phyloP scores from a whole-genome alignment of 164 flowering plant species.

The Dillenia turbinata region DNA sequence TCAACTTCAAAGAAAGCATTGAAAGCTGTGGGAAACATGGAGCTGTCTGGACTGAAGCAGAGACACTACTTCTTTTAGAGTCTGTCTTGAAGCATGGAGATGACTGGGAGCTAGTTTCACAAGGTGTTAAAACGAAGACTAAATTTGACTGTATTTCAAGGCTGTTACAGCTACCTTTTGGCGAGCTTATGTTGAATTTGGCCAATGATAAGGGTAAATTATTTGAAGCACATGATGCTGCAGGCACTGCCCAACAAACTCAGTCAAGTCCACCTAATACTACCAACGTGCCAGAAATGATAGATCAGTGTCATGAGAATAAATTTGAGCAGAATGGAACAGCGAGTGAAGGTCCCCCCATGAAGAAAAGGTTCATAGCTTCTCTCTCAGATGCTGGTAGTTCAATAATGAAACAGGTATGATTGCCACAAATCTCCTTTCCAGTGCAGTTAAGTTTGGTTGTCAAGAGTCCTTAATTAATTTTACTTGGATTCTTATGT shows the following conservation, averaged over 20 bases:
- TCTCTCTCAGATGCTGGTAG: conserved; percentile 40
- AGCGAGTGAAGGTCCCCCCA: conserved; percentile 37
- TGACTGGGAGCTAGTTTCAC: conserved; percentile 84
- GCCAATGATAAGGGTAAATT: conserved; percentile 22
- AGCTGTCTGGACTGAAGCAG: conserved; percentile 75
- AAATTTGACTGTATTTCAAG: conserved; percentile 77
- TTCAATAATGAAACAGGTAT: conserved; percentile 84
- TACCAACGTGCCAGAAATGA: conserved; percentile 24
- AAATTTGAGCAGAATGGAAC: conserved; percentile 33
- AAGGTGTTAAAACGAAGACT: conserved; percentile 62
- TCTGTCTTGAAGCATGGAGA: conserved; percentile 81
- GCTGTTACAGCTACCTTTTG: conserved; percentile 83
- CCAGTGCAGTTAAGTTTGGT: too few relatives aligned
- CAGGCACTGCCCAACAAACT: conserved; percentile 17
- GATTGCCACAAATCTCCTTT: too few relatives aligned
- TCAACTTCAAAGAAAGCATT: conserved; percentile 32
- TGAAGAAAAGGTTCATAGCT: conserved; percentile 42
- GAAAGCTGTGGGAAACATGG: conserved; percentile 17
- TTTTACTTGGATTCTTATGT: too few relatives aligned
- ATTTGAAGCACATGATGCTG: conserved; percentile 11
- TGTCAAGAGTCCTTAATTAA: too few relatives aligned
- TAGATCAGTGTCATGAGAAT: conserved; percentile 23
- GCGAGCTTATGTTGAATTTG: conserved; percentile 57
- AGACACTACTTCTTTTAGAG: conserved; percentile 77
- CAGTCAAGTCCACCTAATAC: conserved; percentile 25